These are phyloP conservation scores for Fomitopsis pulvina DNA, from an alignment of 768 basidiomycete genomes.

Conservation along the genomic window DNA sequence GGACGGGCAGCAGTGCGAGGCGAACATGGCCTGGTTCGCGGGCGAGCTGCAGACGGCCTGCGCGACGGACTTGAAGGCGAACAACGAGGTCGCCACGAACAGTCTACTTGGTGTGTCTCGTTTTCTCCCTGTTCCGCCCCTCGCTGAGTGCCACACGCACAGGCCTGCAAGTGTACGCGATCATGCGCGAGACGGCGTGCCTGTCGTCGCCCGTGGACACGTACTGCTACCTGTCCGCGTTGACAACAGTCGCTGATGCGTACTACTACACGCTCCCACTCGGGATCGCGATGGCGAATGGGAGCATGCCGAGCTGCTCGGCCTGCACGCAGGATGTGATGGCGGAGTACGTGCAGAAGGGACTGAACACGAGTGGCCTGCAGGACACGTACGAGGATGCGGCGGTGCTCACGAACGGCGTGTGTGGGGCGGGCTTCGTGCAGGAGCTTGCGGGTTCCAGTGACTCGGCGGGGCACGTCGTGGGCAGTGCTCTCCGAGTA, in stretches of 20 bases:
- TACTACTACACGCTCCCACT: conserved; percentile 69
- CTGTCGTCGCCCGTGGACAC: conserved; percentile 45
- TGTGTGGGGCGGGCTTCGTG: conserved; percentile 49
- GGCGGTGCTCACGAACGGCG: conserved; percentile 35
- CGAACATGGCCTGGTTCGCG: conserved; percentile 65
- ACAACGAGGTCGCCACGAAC: conserved; percentile 44
- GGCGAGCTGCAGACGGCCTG: conserved; percentile 43
- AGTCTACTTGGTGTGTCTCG: conserved; percentile 49
- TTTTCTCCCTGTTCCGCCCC: neutral
- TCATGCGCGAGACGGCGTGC: conserved; percentile 45
- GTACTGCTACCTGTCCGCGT: conserved; percentile 73
- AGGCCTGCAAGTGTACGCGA: conserved; percentile 35
- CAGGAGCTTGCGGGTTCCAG: neutral
- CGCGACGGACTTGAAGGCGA: conserved; percentile 43
- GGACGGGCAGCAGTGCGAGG: conserved; percentile 43
- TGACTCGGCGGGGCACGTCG: neutral
- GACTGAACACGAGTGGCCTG: conserved; percentile 30
- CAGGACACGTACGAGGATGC: conserved; percentile 43
- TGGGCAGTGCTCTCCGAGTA: too few relatives aligned
- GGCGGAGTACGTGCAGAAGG: conserved; percentile 41
- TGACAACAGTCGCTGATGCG: conserved; percentile 61
- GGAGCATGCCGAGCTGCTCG: conserved; percentile 51
- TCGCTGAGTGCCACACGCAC: neutral
- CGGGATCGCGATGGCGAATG: conserved; percentile 45
- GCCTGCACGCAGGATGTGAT: conserved; percentile 57